Conservation (phyloP, 2,329 filamentous ascomycete genomes). For the Trichoderma koningii region DNA sequence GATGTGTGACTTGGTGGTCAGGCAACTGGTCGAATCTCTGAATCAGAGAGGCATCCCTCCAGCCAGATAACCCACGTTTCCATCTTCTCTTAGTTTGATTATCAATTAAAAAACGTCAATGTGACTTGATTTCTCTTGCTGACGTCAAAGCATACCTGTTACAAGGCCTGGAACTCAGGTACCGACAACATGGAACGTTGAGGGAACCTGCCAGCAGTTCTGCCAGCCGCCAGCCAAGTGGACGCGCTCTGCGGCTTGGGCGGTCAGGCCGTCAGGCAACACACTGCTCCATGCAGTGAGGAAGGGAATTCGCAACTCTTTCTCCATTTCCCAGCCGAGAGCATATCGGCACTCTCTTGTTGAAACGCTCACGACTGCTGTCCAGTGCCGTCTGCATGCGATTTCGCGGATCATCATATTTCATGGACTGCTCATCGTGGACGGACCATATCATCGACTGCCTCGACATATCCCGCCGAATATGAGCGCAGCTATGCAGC, state of each 20-base stretch:
- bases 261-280: neutral
- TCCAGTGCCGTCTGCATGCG: neutral
- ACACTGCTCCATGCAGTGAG: too few species aligned
- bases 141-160: neutral
- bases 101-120: neutral
- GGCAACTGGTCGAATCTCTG: too few species aligned
- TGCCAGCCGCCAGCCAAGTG: slow-evolving; percentile 7
- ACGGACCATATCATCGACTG: neutral
- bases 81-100: too few species aligned
- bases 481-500: neutral
- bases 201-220: neutral
- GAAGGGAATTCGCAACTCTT: neutral
- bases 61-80: too few species aligned
- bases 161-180: neutral
- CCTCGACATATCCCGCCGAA: neutral
- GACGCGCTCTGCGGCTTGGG: neutral
- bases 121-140: neutral
- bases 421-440: neutral
- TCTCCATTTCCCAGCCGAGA: neutral
- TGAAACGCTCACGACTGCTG: neutral
- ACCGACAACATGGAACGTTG: too few species aligned
- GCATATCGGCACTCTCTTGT: neutral
- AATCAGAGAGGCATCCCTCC: too few species aligned
- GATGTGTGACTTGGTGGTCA: too few species aligned
- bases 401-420: neutral